Conservation (phyloP, 495 filamentous ascomycete genomes). For the Aspergillus kassunensis region DNA sequence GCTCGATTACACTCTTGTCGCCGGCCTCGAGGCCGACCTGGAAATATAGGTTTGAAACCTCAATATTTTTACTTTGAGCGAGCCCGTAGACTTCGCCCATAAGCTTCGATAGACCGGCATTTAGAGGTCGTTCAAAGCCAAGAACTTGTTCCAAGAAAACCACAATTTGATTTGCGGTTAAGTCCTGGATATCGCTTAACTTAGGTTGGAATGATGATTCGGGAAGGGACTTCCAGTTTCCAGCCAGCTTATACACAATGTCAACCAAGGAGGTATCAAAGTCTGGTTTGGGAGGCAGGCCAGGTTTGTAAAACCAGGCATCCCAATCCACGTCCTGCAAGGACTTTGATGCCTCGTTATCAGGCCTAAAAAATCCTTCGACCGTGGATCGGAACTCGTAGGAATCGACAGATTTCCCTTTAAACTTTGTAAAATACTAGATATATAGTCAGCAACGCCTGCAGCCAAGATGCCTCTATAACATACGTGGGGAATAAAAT, state of each 20-base stretch:
- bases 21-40: constrained; percentile 71
- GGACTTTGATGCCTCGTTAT: constrained; percentile 61
- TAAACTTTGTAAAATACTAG: constrained; percentile 79
- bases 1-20: constrained; percentile 59
- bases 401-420: constrained; percentile 78
- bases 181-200: constrained; percentile 61
- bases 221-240: constrained; percentile 65
- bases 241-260: constrained; percentile 73
- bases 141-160: constrained; percentile 82
- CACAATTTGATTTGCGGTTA: constrained; percentile 80
- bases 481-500: constrained; percentile 79
- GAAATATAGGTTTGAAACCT: constrained; percentile 75
- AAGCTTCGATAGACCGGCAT: constrained; percentile 53
- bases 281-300: constrained; percentile 81
- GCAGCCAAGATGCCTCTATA: neutral
- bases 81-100: constrained; percentile 74
- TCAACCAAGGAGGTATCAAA: constrained; percentile 89
- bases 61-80: constrained; percentile 68
- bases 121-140: constrained; percentile 57
- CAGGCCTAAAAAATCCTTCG: constrained; percentile 72
- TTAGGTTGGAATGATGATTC: constrained; percentile 58
- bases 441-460: constrained; percentile 13
- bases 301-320: constrained; percentile 76
- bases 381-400: constrained; percentile 89
- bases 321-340: constrained; percentile 81